Conservation (phyloP, 257 asterid genomes). For the Paraleonurus japonicus region DNA sequence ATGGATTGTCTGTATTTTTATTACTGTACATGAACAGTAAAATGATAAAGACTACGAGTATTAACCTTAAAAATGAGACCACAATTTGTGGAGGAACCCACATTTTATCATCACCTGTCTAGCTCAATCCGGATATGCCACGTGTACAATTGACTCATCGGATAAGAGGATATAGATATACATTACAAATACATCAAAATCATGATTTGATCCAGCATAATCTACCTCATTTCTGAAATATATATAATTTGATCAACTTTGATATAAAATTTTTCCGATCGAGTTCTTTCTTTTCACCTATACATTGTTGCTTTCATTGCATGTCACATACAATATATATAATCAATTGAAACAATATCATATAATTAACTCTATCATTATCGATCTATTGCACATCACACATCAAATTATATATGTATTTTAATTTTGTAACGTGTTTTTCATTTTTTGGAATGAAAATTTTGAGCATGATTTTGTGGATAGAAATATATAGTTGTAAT, state of each 20-base stretch:
- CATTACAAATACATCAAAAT: not conserved
- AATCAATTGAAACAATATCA: not conserved
- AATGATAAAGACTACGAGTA: slow-evolving; percentile 10
- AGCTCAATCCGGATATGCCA: slow-evolving; percentile 1
- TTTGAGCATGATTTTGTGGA: not conserved
- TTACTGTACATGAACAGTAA: not conserved
- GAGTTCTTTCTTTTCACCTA: not conserved
- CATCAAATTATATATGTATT: not conserved
- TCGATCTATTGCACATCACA: not conserved
- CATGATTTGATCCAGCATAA: not conserved
- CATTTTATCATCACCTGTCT: not conserved
- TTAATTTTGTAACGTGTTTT: not conserved
- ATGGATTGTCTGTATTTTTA: not conserved
- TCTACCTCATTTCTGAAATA: not conserved
- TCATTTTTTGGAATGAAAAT: not conserved
- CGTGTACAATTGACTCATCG: slow-evolving; percentile 1
- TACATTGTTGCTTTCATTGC: not conserved
- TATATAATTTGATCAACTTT: not conserved
- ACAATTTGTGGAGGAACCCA: slow-evolving; percentile 21
- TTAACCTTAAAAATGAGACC: slow-evolving; percentile 6
- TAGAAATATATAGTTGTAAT: not conserved
- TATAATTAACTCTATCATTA: not conserved
- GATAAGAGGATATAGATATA: not conserved
- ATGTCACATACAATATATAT: not conserved
- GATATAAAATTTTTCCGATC: not conserved